These are phyloP conservation scores for Lepiota brunneoincarnata DNA, from an alignment of 768 basidiomycete species.

Conservation along the genomic window DNA sequence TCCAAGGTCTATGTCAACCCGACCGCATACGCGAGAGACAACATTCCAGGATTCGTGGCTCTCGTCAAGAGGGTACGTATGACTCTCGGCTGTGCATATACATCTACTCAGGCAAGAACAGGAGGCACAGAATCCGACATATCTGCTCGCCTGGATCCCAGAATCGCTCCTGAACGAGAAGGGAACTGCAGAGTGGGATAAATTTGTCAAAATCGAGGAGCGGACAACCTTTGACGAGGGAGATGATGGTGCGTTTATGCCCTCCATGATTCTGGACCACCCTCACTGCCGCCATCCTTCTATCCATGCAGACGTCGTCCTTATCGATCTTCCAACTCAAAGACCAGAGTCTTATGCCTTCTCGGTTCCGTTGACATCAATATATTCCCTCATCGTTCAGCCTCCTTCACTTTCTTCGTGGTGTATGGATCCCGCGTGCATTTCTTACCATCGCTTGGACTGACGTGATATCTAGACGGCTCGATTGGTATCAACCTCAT, in stretches of 20 bases:
- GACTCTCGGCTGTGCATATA: conserved; percentile 9
- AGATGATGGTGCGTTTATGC: conserved; percentile 57
- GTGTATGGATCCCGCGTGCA: conserved; percentile 45
- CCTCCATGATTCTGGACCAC: conserved; percentile 3
- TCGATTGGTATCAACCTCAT: conserved; percentile 87
- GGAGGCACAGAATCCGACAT: conserved; percentile 74
- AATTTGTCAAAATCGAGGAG: conserved; percentile 85
- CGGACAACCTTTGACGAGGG: conserved; percentile 56
- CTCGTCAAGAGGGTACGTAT: conserved; percentile 81
- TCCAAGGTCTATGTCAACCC: conserved; percentile 96
- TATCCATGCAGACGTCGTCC: conserved; percentile 61
- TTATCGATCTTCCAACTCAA: conserved; percentile 81
- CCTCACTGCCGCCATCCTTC: conserved; percentile 5
- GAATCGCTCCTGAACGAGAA: conserved; percentile 81
- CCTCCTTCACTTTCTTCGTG: conserved; percentile 83
- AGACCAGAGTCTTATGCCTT: conserved; percentile 92
- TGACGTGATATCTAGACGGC: conserved; percentile 54
- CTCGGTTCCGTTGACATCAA: conserved; percentile 85
- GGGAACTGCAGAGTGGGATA: conserved; percentile 83
- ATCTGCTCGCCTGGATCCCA: conserved; percentile 92
- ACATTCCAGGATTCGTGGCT: conserved; percentile 90
- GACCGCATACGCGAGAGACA: conserved; percentile 87
- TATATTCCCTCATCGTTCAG: conserved; percentile 86
- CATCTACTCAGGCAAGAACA: conserved; percentile 22
- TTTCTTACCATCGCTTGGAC: conserved; percentile 10